Evolutionary conservation across 805 yeast genomes (phyloP).

Genomic region (Scheffersomyces coipomensis): DNA sequence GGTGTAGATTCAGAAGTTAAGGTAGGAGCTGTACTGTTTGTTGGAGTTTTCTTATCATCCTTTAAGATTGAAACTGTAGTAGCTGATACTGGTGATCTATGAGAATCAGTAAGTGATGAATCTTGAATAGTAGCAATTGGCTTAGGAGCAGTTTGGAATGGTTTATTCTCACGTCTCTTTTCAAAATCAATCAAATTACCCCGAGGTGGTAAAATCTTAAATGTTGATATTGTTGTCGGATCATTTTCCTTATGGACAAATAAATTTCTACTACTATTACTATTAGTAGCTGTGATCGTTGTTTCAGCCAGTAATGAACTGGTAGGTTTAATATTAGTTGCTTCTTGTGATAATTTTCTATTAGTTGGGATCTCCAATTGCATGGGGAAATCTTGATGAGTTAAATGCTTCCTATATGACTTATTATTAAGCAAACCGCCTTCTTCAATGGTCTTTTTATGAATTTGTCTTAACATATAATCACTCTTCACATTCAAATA

Average conservation of each 20-base stretch:
- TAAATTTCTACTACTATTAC: slow-evolving; percentile 2
- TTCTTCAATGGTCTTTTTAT: not conserved
- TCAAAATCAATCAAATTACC: slow-evolving; percentile 79
- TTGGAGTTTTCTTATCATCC: slow-evolving; percentile 15
- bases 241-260: not conserved
- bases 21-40: not conserved
- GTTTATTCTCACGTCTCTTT: slow-evolving; percentile 59
- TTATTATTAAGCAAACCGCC: not conserved
- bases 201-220: not conserved
- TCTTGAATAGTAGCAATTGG: slow-evolving; percentile 33
- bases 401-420: not conserved
- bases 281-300: too few species aligned
- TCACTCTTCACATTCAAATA: slow-evolving; percentile 57
- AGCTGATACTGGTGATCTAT: slow-evolving; percentile 34
- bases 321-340: not conserved
- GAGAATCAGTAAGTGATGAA: slow-evolving; percentile 25
- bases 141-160: slow-evolving; percentile 35
- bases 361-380: slow-evolving; percentile 2
- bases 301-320: not conserved
- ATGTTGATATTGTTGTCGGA: not conserved
- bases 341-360: slow-evolving; percentile 11
- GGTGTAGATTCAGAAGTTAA: not conserved
- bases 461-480: slow-evolving; percentile 14
- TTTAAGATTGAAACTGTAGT: slow-evolving; percentile 29
- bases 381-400: not conserved